Evolutionary conservation across 2,329 filamentous ascomycete species (phyloP).

Genomic region (Diaporthe sp.): DNA sequence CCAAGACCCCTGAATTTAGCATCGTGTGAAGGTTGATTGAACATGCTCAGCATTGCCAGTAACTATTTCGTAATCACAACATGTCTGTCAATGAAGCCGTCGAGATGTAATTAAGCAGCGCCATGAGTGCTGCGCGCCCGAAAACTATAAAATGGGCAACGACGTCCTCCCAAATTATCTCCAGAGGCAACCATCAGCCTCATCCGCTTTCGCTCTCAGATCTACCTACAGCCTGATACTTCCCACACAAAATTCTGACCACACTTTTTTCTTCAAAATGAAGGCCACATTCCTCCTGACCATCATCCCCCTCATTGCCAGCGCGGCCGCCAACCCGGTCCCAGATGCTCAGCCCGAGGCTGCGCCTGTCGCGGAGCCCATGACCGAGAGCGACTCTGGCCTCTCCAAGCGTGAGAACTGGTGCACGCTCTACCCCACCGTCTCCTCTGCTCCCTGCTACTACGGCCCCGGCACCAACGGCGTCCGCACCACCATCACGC

Average conservation of each 20-base stretch:
- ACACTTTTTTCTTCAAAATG: not conserved
- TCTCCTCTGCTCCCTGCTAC: conserved; percentile 13
- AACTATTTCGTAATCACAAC: not conserved
- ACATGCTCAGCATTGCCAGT: not conserved
- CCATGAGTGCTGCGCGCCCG: not conserved
- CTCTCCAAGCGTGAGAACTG: conserved; percentile 24
- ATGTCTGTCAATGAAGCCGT: not conserved
- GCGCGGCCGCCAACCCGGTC: conserved; percentile 8
- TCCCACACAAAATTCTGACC: not conserved
- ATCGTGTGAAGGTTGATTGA: not conserved
- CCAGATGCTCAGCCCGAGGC: not conserved
- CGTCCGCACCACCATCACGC: conserved; percentile 13
- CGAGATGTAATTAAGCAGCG: not conserved
- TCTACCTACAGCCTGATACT: not conserved
- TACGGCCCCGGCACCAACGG: conserved; percentile 16
- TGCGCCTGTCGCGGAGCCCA: not conserved
- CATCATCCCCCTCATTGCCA: not conserved
- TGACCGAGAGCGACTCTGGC: not conserved
- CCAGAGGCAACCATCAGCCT: not conserved
- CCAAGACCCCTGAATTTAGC: not conserved
- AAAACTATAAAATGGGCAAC: not conserved
- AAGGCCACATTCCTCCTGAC: not conserved
- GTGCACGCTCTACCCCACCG: conserved; percentile 16
- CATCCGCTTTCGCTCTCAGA: not conserved
- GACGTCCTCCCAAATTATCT: not conserved